These are phyloP conservation scores for Rauvolfia tetraphylla DNA, from an alignment of 257 asterid genomes.

Conservation along the genomic window DNA sequence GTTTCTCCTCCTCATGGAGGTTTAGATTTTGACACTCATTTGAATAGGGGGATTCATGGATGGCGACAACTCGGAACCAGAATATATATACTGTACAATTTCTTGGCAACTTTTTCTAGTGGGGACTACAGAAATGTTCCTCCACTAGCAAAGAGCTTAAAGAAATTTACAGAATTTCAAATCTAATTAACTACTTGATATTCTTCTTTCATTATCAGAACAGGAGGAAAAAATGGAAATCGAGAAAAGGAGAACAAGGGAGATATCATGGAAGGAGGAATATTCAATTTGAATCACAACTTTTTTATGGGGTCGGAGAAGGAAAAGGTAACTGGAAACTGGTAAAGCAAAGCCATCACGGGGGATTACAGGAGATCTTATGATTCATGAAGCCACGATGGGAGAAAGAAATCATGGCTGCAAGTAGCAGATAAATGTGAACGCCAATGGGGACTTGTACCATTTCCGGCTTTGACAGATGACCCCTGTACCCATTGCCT, in stretches of 20 bases:
- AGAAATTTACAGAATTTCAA: too few relatives aligned
- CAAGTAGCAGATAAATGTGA: slow-evolving; percentile 1
- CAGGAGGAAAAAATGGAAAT: too few relatives aligned
- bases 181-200: too few relatives aligned
- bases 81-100: background rate
- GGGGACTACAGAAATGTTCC: background rate
- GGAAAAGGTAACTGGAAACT: too few relatives aligned
- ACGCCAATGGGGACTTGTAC: slow-evolving; percentile 2
- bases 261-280: background rate
- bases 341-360: background rate
- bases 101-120: background rate
- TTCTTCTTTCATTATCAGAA: too few relatives aligned
- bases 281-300: slow-evolving; percentile 2
- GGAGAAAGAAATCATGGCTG: too few relatives aligned
- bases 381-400: background rate
- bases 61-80: background rate
- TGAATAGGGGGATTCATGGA: background rate
- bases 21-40: slow-evolving; percentile 6
- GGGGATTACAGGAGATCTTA: background rate
- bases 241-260: background rate
- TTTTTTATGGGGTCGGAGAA: background rate
- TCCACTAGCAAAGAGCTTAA: background rate
- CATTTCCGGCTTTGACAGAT: background rate
- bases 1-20: too few relatives aligned
- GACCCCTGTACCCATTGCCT: too few relatives aligned